Percentiles rank a stretch among this genome's conserved stretches.
Conservation (phyloP, 306 rosid genomes). For the Corylus americana region DNA sequence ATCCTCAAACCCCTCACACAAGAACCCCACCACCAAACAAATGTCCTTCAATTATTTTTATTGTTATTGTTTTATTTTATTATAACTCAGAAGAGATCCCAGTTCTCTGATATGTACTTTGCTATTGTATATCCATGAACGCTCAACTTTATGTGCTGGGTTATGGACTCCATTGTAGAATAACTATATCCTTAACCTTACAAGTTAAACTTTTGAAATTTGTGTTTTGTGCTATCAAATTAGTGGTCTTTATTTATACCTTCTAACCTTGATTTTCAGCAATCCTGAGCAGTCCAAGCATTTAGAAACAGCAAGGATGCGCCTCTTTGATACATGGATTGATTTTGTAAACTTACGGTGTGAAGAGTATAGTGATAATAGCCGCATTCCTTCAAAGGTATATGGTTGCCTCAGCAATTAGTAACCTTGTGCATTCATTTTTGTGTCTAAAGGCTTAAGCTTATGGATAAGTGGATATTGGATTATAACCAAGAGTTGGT, state of each 20-base stretch:
- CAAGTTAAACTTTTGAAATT: neutral
- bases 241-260: neutral
- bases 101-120: neutral
- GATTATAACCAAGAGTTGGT: neutral
- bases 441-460: neutral
- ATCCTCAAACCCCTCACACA: too few species aligned
- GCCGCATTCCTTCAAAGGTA: slow-evolving; percentile 91
- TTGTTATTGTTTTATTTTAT: neutral
- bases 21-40: too few species aligned
- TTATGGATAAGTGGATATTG: neutral
- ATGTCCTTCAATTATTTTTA: neutral
- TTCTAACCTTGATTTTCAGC: slow-evolving; percentile 41
- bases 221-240: neutral
- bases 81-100: neutral
- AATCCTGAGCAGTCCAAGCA: slow-evolving; percentile 98
- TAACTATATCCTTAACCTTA: too few species aligned
- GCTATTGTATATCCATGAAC: neutral
- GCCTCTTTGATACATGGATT: slow-evolving; percentile 76
- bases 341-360: slow-evolving; percentile 92
- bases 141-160: slow-evolving; percentile 8
- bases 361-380: slow-evolving; percentile 82
- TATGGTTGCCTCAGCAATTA: neutral
- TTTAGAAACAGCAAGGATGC: slow-evolving; percentile 97
- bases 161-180: neutral
- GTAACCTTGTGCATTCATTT: neutral